Percentiles rank a stretch among this genome's conserved stretches.
These are phyloP conservation scores for Fragilaria crotonensis DNA, from an alignment of 108 stramenopile species.

Conservation along the genomic window DNA sequence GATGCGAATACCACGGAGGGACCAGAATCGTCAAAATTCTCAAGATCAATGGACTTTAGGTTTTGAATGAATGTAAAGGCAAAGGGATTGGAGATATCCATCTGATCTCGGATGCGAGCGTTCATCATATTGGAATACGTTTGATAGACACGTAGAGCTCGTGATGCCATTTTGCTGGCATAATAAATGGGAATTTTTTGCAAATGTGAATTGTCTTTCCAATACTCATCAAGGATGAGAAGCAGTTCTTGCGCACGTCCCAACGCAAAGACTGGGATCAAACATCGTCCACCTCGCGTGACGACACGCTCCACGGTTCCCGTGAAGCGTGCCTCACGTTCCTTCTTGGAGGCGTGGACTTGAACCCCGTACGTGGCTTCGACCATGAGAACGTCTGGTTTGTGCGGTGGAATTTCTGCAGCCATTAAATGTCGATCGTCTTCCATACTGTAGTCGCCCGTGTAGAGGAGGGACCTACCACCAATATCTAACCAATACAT, in stretches of 20 bases:
- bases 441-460: constrained; percentile 98
- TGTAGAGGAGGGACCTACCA: constrained; percentile 91
- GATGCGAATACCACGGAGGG: constrained; percentile 95
- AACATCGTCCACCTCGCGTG: constrained; percentile 83
- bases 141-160: constrained; percentile 95
- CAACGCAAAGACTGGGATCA: constrained; percentile 98
- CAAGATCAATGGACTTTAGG: constrained; percentile 84
- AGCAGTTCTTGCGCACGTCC: constrained; percentile 95
- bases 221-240: constrained; percentile 97
- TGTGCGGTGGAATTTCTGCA: constrained; percentile 85
- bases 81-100: constrained; percentile 97
- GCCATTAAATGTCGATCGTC: constrained; percentile 97
- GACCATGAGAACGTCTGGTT: constrained; percentile 93
- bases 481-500: constrained; percentile 97
- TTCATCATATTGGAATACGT: constrained; percentile 99
- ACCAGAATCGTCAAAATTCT: constrained; percentile 84
- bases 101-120: constrained; percentile 80
- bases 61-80: constrained; percentile 80
- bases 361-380: constrained; percentile 97
- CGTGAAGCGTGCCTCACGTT: constrained; percentile 92
- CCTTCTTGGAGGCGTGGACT: constrained; percentile 85
- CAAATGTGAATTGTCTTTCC: constrained; percentile 93
- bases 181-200: constrained; percentile 94
- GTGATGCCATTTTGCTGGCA: constrained; percentile 86
- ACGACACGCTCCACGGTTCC: constrained; percentile 85